Base-by-base conservation (phyloP, 495 filamentous ascomycete species). In the Alectoria sarmentosa region DNA sequence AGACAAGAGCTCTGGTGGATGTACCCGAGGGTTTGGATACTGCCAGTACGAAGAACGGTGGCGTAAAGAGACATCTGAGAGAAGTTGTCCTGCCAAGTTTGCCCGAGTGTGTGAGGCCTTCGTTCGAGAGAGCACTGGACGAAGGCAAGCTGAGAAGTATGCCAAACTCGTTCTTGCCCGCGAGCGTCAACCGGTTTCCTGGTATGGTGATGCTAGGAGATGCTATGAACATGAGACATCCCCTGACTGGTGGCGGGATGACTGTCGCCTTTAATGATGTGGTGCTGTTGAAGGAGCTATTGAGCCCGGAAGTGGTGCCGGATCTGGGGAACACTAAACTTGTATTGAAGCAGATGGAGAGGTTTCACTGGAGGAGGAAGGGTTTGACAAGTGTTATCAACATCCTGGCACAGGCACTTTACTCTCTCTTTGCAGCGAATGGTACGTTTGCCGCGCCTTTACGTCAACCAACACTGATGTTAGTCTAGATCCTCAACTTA, bases 221-320 rank as follows among this genome's bases (percentile, higher is more conserved):
- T 75, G 92, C 92, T 11, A 86, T 93, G 78, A 97, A 97, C 76
- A 97, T 97, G 92, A 89, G 92, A 7, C 92, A 97, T 77, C 92
- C 92, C 0, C 78, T 97, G 17, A 97, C 92, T 0, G 92, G 92
- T 61, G 92, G 92, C 68, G 92, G 92, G 67, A 97, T 97, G 92
- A 96, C 92, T 0, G 92, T 97, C 0, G 92, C 90, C 5, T 86
- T 97, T 71, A 92, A 90, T 71, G 92, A 97, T 74, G 92, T 87
- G 2, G 82, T 91, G 11, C 74, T 92, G 0, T 79, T 97, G n/a
- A 76, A 84, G 17, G 80, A 86, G 1, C 74, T 96, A 36, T 82
- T 96, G 2, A 80, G 80, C 60, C 90, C 89, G 0, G 75, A 82
- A 55, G 70, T 73, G 0, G 79, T 95, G 7, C 89, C 90, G 4